These are phyloP conservation scores for Cutaneotrichosporon sp. DNA, from an alignment of 1,284 basidiomycete species.

Conservation along the genomic window DNA sequence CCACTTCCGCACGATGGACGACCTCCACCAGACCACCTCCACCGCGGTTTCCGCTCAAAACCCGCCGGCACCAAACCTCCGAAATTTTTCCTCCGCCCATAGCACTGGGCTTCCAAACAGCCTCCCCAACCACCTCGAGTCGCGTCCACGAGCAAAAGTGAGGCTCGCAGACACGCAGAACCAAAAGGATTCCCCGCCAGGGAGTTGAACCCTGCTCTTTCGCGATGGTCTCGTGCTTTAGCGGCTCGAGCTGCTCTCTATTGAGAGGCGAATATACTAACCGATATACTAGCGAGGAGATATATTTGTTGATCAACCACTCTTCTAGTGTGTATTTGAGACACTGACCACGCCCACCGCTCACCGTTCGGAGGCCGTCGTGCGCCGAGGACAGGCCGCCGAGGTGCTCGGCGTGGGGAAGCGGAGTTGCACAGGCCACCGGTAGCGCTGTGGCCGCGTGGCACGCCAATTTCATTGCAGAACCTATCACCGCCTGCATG, in stretches of 20 bases:
- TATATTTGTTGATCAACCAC: background rate
- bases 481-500: no score
- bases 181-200: conserved; percentile 1
- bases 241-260: background rate
- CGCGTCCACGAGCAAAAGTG: no score
- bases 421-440: no score
- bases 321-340: no score
- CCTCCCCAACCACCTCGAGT: no score
- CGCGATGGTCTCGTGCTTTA: background rate
- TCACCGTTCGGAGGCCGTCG: no score
- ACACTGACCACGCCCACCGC: no score
- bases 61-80: background rate
- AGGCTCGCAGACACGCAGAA: background rate
- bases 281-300: conserved; percentile 2
- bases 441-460: no score
- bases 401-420: no score
- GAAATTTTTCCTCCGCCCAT: background rate
- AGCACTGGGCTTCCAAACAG: background rate
- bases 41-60: background rate
- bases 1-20: background rate
- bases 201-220: conserved; percentile 2
- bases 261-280: background rate
- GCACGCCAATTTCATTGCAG: no score
- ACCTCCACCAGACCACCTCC: background rate
- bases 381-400: no score